These are phyloP conservation scores for Plasmopara muralis DNA, from an alignment of 352 stramenopile genomes.

Conservation along the genomic window DNA sequence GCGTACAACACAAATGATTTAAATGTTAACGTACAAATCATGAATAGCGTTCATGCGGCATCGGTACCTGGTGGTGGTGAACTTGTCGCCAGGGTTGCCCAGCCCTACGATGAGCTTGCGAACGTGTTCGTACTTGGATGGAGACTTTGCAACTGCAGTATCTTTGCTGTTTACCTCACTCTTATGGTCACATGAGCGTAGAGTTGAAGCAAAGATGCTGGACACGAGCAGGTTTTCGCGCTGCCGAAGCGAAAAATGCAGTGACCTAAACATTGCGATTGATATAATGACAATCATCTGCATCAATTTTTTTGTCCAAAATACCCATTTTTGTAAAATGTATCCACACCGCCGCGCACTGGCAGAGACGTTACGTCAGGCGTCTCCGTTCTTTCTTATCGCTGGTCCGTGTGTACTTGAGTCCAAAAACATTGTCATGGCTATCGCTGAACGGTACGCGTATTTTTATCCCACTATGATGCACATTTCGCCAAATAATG, in stretches of 20 bases:
- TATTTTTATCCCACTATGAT: background rate
- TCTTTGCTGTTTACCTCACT: background rate
- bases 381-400: constrained; percentile 80
- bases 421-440: constrained; percentile 57
- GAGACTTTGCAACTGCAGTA: background rate
- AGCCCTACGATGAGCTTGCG: constrained; percentile 81
- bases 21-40: background rate
- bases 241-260: constrained; percentile 2
- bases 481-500: no score
- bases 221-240: constrained; percentile 7
- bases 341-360: constrained; percentile 37
- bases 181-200: background rate
- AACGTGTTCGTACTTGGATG: constrained; percentile 55
- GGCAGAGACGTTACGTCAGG: constrained; percentile 43
- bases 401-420: constrained; percentile 77
- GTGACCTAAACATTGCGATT: constrained; percentile 2
- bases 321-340: constrained; percentile 6
- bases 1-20: no score
- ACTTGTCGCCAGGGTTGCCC: constrained; percentile 81
- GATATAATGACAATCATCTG: background rate
- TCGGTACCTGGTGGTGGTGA: constrained; percentile 55
- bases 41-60: background rate
- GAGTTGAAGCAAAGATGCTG: constrained; percentile 9
- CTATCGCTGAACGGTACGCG: constrained; percentile 55
- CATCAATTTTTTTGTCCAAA: constrained; percentile 2